phyloP scores from a whole-genome alignment of 805 yeast genomes.

The Ascoidea asiatica region DNA sequence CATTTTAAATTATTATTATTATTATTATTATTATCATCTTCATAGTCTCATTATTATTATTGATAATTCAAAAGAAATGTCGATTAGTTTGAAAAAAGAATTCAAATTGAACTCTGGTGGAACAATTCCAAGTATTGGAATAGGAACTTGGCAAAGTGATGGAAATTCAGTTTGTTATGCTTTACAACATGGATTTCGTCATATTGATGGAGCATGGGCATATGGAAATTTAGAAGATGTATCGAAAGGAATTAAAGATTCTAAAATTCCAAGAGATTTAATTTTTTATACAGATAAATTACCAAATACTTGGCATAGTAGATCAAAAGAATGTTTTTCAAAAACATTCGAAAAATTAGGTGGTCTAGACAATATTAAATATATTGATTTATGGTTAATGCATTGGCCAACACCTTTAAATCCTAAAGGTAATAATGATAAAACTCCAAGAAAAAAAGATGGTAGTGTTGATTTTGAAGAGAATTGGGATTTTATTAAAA shows the following conservation, averaged over 20 bases:
- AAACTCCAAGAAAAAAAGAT: conserved; percentile 22
- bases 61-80: too few relatives aligned
- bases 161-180: conserved; percentile 47
- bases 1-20: too few relatives aligned
- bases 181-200: conserved; percentile 51
- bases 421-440: conserved; percentile 15
- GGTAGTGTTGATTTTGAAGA: conserved; percentile 17
- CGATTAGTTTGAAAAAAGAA: too few relatives aligned
- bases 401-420: conserved; percentile 70
- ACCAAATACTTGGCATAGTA: conserved; percentile 39
- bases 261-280: conserved; percentile 51
- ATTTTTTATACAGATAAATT: conserved; percentile 63
- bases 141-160: conserved; percentile 61
- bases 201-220: conserved; percentile 64
- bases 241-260: conserved; percentile 39
- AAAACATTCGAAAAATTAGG: conserved; percentile 49
- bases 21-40: too few relatives aligned
- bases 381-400: conserved; percentile 64
- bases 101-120: conserved; percentile 48
- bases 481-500: conserved; percentile 4
- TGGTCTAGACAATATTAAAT: too few relatives aligned
- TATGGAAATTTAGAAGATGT: conserved; percentile 57
- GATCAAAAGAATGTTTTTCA: conserved; percentile 39
- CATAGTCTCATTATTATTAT: too few relatives aligned
- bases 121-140: conserved; percentile 51